A percentile compares a stretch with the other conserved stretches of the same genome.
Evolutionary conservation across 805 yeast genomes (phyloP).

Genomic region (Cyberlindnera mycetangii): DNA sequence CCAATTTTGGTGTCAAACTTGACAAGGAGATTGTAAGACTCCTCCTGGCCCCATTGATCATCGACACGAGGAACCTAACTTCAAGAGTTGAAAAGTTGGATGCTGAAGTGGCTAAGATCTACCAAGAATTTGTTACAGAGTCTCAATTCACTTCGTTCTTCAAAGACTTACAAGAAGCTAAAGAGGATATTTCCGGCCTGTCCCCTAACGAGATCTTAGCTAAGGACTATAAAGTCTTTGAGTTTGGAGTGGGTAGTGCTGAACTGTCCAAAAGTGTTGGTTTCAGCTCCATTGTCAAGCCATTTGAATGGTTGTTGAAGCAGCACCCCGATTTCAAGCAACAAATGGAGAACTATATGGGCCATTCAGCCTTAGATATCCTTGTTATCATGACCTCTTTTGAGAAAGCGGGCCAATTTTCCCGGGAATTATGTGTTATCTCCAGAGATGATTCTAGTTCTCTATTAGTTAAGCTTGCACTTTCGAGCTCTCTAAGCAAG

Average conservation of each 20-base stretch:
- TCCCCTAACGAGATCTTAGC: slow-evolving; percentile 58
- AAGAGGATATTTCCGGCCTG: slow-evolving; percentile 62
- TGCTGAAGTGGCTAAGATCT: slow-evolving; percentile 37
- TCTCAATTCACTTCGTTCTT: slow-evolving; percentile 24
- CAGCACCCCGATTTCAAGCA: slow-evolving; percentile 26
- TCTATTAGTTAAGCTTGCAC: slow-evolving; percentile 19
- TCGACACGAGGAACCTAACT: slow-evolving; percentile 72
- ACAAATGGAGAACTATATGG: slow-evolving; percentile 20
- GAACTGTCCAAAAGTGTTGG: slow-evolving; percentile 48
- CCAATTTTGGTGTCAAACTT: slow-evolving; percentile 17
- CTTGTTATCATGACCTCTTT: slow-evolving; percentile 18
- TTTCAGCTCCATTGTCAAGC: slow-evolving; percentile 69
- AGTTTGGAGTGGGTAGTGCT: slow-evolving; percentile 31
- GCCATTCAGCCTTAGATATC: slow-evolving; percentile 8
- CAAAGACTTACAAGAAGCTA: slow-evolving; percentile 42
- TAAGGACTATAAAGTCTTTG: slow-evolving; percentile 83
- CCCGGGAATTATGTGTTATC: slow-evolving; percentile 14
- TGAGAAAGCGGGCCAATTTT: slow-evolving; percentile 7
- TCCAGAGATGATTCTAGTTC: slow-evolving; percentile 13
- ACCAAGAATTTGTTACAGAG: slow-evolving; percentile 25
- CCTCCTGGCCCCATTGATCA: slow-evolving; percentile 62
- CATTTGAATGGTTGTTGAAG: slow-evolving; percentile 42
- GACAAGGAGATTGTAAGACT: slow-evolving; percentile 32
- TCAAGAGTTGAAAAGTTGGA: slow-evolving; percentile 65
- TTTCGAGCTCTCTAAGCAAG: slow-evolving; percentile 15